phyloP scores from a whole-genome alignment of 2,329 filamentous ascomycete species.

The Helotiales sp. region DNA sequence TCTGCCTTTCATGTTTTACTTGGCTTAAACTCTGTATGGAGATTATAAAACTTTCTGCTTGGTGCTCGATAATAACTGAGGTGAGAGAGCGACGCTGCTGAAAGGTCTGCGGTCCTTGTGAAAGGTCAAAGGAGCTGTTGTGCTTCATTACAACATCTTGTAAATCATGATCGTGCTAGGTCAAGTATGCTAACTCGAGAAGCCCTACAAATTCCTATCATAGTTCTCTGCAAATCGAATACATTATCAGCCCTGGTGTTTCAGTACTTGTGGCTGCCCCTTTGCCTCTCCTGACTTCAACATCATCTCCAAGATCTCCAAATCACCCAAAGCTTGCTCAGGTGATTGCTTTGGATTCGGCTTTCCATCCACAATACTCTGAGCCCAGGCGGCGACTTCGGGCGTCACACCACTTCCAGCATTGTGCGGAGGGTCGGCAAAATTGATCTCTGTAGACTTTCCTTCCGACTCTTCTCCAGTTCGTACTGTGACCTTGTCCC shows the following conservation, averaged over 20 bases:
- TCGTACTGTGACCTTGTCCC: slow-evolving; percentile 30
- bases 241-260: slow-evolving; percentile 3
- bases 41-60: no score
- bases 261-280: slow-evolving; percentile 6
- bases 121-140: no score
- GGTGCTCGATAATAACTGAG: no score
- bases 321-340: slow-evolving; percentile 13
- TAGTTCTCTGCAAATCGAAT: not conserved
- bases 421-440: slow-evolving; percentile 22
- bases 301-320: slow-evolving; percentile 17
- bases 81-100: no score
- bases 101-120: no score
- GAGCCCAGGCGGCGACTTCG: slow-evolving; percentile 34
- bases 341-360: slow-evolving; percentile 21
- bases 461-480: slow-evolving; percentile 29
- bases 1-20: no score
- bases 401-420: slow-evolving; percentile 31
- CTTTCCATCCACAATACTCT: slow-evolving; percentile 27
- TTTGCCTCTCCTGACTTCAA: slow-evolving; percentile 14
- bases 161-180: no score
- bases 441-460: slow-evolving; percentile 28
- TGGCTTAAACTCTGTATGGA: no score
- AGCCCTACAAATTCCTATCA: not conserved
- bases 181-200: not conserved
- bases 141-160: no score